These are phyloP conservation scores for Mortierella sp. DNA, from an alignment of 371 early-diverging fungal species.

Conservation along the genomic window DNA sequence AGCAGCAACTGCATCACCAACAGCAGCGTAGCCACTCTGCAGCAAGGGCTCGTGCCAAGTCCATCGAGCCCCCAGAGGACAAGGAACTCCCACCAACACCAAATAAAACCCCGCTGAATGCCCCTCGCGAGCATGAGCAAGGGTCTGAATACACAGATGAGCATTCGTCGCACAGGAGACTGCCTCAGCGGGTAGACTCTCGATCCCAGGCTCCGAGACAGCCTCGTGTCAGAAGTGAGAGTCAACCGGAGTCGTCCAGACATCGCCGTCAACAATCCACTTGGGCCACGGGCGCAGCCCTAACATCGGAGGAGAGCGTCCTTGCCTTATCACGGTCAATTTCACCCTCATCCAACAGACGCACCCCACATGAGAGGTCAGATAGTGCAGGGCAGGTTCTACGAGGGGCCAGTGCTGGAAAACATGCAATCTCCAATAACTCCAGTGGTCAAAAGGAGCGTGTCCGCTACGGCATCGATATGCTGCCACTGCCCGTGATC, in stretches of 20 bases:
- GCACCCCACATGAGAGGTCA: slow-evolving; percentile 17
- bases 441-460: slow-evolving; percentile 21
- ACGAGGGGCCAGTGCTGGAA: no score
- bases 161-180: not conserved
- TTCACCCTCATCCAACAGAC: slow-evolving; percentile 13
- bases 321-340: slow-evolving; percentile 19
- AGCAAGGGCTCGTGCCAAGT: slow-evolving; percentile 17
- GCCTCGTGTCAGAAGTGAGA: slow-evolving; percentile 30
- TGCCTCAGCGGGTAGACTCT: slow-evolving; percentile 1
- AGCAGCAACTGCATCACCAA: slow-evolving; percentile 16
- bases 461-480: slow-evolving; percentile 36
- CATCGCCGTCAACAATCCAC: slow-evolving; percentile 5
- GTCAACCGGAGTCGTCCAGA: slow-evolving; percentile 21
- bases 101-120: not conserved
- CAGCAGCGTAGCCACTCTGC: slow-evolving; percentile 8
- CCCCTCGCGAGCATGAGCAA: not conserved
- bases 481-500: slow-evolving; percentile 46
- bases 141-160: not conserved
- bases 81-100: slow-evolving; percentile 51
- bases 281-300: not conserved
- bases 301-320: slow-evolving; percentile 25
- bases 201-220: slow-evolving; percentile 14
- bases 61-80: slow-evolving; percentile 11
- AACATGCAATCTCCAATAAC: no score
- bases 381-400: slow-evolving; percentile 12